Conservation (phyloP, 2,329 filamentous ascomycete genomes). For the Diaporthe nobilis region DNA sequence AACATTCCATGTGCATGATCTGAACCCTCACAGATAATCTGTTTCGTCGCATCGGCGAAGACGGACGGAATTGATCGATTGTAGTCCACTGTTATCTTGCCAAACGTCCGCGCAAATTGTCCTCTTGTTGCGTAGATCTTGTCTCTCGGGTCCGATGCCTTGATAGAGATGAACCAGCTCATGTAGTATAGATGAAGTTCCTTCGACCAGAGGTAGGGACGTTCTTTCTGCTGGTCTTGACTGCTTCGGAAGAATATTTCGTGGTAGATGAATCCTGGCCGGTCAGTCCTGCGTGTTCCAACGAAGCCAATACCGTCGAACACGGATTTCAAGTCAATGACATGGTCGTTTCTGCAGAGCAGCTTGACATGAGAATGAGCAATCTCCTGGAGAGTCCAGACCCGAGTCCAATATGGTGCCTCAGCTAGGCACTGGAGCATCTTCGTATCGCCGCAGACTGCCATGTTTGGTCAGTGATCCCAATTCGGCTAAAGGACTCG, state of each 20-base stretch:
- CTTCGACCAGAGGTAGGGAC: accelerated
- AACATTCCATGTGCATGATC: neutral
- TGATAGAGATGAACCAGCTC: neutral
- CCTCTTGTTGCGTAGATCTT: neutral
- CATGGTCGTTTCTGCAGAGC: neutral
- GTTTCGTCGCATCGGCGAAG: neutral
- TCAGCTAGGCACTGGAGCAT: neutral
- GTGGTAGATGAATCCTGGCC: neutral
- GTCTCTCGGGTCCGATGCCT: neutral
- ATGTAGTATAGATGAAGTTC: neutral
- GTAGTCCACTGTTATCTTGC: neutral
- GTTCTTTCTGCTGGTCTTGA: neutral
- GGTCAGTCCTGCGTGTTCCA: neutral
- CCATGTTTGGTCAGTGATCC: neutral
- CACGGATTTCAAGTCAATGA: neutral
- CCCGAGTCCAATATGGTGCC: neutral
- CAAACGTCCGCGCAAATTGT: neutral
- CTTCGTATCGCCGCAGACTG: neutral
- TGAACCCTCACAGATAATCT: neutral
- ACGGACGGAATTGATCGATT: neutral
- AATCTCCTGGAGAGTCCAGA: neutral
- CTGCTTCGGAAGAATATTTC: neutral
- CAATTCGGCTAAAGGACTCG: neutral
- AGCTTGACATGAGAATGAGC: neutral
- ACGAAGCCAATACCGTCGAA: neutral